Evolutionary conservation across 495 filamentous ascomycete species (phyloP).

Genomic region (Aspergillus baeticus): DNA sequence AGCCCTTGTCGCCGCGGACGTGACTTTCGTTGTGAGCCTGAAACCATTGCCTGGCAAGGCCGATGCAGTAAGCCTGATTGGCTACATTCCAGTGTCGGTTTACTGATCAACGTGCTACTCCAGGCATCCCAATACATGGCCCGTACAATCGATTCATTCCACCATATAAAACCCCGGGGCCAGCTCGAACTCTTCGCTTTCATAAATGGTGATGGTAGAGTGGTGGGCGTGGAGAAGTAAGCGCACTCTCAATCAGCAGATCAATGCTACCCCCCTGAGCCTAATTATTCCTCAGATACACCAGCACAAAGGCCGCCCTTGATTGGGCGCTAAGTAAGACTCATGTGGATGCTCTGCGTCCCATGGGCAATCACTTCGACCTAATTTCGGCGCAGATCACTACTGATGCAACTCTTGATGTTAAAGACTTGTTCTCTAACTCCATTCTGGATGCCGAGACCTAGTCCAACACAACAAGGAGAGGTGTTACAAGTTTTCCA

Average conservation of each 20-base stretch:
- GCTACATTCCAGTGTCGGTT: not conserved
- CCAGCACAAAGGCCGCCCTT: not conserved
- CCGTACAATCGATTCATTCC: not conserved
- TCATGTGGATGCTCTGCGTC: not conserved
- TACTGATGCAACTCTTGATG: not conserved
- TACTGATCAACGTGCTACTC: not conserved
- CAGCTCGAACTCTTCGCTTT: not conserved
- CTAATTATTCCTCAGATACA: not conserved
- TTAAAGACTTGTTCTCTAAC: not conserved
- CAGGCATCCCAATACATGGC: constrained; percentile 1
- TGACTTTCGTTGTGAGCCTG: constrained; percentile 1
- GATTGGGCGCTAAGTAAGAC: not conserved
- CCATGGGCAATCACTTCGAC: not conserved
- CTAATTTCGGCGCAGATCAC: not conserved
- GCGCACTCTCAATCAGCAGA: not conserved
- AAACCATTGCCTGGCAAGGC: not conserved
- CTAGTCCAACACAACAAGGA: too few relatives aligned
- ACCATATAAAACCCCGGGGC: not conserved
- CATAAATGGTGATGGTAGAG: not conserved
- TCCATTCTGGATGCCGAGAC: too few relatives aligned
- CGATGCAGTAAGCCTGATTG: not conserved
- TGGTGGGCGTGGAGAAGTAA: not conserved
- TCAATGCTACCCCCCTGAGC: not conserved
- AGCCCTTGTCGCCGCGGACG: not conserved
- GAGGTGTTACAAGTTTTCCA: too few relatives aligned